Percentiles rank a stretch among this genome's conserved stretches.
phyloP scores from a whole-genome alignment of 495 filamentous ascomycete species.

The Penicillium arizonense region DNA sequence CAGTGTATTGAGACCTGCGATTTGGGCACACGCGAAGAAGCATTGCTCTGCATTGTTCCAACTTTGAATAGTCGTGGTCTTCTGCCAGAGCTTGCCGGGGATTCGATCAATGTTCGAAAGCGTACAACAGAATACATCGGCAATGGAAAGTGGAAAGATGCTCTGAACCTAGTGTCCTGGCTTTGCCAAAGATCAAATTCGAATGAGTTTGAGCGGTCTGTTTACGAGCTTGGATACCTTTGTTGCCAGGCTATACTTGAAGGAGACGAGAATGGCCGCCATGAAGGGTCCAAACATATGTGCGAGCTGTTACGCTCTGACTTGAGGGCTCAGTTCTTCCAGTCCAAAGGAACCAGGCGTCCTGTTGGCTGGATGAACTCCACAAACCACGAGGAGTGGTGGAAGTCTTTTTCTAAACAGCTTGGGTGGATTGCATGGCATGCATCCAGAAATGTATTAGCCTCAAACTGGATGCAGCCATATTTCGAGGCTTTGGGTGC shows the following conservation, averaged over 20 bases:
- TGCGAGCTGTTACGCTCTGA: conserved; percentile 12
- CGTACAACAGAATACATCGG: conserved; percentile 11
- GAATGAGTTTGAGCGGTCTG: conserved; percentile 23
- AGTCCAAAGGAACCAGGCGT: background rate
- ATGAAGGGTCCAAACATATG: conserved; percentile 9
- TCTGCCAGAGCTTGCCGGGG: conserved; percentile 27
- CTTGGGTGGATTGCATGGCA: conserved; percentile 33
- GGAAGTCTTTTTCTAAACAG: conserved; percentile 19
- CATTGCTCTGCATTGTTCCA: conserved; percentile 35
- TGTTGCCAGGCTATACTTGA: conserved; percentile 27
- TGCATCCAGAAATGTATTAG: conserved; percentile 8
- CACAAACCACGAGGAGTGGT: conserved; percentile 6
- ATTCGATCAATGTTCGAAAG: conserved; percentile 13
- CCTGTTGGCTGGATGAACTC: conserved; percentile 6
- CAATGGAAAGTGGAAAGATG: conserved; percentile 20
- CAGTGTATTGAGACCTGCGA: conserved; percentile 19
- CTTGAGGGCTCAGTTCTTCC: conserved; percentile 8
- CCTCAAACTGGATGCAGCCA: conserved; percentile 5
- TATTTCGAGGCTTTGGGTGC: conserved; percentile 4
- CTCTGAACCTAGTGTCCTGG: conserved; percentile 25
- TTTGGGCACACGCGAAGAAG: conserved; percentile 36
- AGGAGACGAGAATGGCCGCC: conserved; percentile 3
- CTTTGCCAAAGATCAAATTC: conserved; percentile 27
- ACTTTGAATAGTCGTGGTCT: conserved; percentile 16
- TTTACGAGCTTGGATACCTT: conserved; percentile 29